Evolutionary conservation across 441 rosid genomes (phyloP), one percentile per base, ranked within the genome.

Genomic region (Bocquillonia castaneifolia): DNA sequence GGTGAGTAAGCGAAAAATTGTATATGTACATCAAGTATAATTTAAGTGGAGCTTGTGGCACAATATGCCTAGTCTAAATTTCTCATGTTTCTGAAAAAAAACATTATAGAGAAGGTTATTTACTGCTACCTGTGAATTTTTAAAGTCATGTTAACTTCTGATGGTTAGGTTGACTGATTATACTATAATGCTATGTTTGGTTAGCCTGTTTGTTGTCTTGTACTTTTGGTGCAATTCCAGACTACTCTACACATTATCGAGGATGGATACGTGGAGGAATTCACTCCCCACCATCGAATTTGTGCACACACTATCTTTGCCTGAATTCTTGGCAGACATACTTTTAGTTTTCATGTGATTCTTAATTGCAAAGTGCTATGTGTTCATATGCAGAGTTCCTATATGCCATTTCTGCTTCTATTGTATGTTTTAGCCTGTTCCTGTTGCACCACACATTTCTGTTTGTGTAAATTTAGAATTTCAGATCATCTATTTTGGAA

Each of bases 1-100:
- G 92, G 99, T 94, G 85, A 78, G 88, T 66, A 25, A 42, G 51
- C 23, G 22, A 51, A 23, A 50, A 47, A 45, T 13, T 47, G 6
- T 26, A 26, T 10, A 12, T 47, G 18, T 26, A 14, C 18, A 6
- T 10, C 34, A 20, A 20, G 48, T 44, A 50, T 26, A 58, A n/a
- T 68, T 48, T 59, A 37, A 59, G 47, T 15, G 23, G 37, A 5
- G 48, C 14, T 17, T 45, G 6, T 45, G 32, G 53, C 54, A 45
- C n/a, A 58, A 32, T 58, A 20, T 58, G 10, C 32, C 18, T 58
- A 5, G 34, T 10, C 5, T 9, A 15, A n/a, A 3, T 55, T 29
- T 65, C 56, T 63, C 44, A 4, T 36, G 48, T 45, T 63, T 47
- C 68, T 65, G 23, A 42, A 51, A 26, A 18, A 25, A 50, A 22